phyloP scores from a whole-genome alignment of 139 green algal genomes.

The Chara braunii region DNA sequence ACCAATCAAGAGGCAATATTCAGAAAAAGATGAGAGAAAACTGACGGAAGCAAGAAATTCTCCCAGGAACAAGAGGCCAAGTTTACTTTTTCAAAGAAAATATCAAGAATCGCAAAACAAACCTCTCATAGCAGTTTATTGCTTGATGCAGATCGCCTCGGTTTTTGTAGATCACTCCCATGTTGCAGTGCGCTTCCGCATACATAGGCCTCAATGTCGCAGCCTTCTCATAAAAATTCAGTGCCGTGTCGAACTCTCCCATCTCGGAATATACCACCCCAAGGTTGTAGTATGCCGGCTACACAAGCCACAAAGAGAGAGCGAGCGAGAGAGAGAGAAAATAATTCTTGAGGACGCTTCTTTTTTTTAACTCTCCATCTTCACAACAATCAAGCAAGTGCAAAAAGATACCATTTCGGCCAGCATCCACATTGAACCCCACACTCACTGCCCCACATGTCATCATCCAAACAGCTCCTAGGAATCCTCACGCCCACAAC shows the following conservation, averaged over 20 bases:
- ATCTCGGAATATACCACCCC: constrained; percentile 41
- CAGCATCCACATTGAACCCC: too few species aligned
- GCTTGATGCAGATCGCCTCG: constrained; percentile 9
- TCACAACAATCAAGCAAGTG: too few species aligned
- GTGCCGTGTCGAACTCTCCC: constrained; percentile 25
- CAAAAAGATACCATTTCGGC: too few species aligned
- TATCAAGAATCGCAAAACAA: not conserved
- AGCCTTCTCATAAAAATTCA: constrained; percentile 46
- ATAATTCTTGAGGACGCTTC: too few species aligned
- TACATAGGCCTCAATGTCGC: constrained; percentile 53
- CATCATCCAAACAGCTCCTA: too few species aligned
- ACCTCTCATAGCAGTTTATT: constrained; percentile 39
- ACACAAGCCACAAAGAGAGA: constrained; percentile 7
- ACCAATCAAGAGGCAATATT: too few species aligned
- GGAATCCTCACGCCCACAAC: too few species aligned
- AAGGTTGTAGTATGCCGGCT: constrained; percentile 68
- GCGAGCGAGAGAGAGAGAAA: too few species aligned
- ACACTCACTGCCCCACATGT: too few species aligned
- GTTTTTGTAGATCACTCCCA: constrained; percentile 68
- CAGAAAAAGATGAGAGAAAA: too few species aligned
- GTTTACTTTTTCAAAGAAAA: constrained; percentile 3
- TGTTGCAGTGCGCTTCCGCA: constrained; percentile 85
- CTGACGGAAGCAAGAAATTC: too few species aligned
- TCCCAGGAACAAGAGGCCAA: not conserved
- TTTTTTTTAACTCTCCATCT: too few species aligned